These are phyloP conservation scores for Drechmeria coniospora DNA, from an alignment of 2,329 filamentous ascomycete species.

Conservation along the genomic window DNA sequence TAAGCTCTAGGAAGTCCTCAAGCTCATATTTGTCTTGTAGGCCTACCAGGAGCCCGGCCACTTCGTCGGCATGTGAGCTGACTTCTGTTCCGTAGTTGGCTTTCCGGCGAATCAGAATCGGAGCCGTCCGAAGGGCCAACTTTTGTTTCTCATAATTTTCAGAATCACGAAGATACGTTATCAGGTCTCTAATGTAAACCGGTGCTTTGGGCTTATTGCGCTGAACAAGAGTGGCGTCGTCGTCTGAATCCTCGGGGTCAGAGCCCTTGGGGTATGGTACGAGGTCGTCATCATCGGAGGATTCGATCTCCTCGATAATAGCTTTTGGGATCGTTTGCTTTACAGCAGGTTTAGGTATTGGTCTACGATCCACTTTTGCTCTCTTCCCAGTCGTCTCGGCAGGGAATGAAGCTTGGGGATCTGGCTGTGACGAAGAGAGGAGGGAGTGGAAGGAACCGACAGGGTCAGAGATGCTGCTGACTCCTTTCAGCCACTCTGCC, in stretches of 20 bases:
- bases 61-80: constrained; percentile 64
- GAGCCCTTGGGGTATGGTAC: constrained; percentile 72
- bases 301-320: constrained; percentile 51
- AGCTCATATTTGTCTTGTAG: constrained; percentile 77
- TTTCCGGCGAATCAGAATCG: constrained; percentile 73
- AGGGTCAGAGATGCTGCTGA: constrained; percentile 48
- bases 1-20: constrained; percentile 58
- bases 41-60: constrained; percentile 62
- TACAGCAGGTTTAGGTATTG: constrained; percentile 14
- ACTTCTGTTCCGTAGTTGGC: constrained; percentile 80
- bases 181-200: constrained; percentile 79
- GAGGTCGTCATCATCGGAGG: constrained; percentile 50
- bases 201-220: constrained; percentile 71
- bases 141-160: constrained; percentile 77
- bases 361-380: constrained; percentile 10
- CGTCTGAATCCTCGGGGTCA: constrained; percentile 81
- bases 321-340: constrained; percentile 21
- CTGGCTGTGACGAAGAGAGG: constrained; percentile 9
- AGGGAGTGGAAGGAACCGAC: constrained; percentile 43
- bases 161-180: constrained; percentile 61
- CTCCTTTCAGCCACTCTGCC: constrained; percentile 55
- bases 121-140: constrained; percentile 61
- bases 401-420: not conserved
- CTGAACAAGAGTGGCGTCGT: constrained; percentile 76
- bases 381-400: constrained; percentile 3